These are phyloP conservation scores for Fimicolochytrium jonesii DNA, from an alignment of 192 early-diverging fungal genomes.

Conservation along the genomic window DNA sequence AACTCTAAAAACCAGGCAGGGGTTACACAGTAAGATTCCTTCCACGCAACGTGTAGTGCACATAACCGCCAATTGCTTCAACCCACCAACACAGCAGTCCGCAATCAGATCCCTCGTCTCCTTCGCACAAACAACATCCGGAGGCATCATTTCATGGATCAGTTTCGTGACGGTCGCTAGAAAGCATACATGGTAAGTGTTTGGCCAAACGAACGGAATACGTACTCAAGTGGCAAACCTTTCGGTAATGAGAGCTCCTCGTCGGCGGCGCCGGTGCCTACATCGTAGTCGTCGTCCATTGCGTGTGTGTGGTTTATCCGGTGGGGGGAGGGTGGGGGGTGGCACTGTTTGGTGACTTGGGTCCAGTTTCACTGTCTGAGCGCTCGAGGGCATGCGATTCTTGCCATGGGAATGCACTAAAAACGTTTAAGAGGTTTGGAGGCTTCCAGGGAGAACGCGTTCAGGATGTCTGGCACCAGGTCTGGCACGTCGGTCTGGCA, in stretches of 20 bases:
- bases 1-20: slow-evolving; percentile 61
- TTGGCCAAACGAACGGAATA: neutral
- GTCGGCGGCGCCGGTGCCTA: slow-evolving; percentile 38
- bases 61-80: neutral
- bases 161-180: slow-evolving; percentile 89
- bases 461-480: too few species aligned
- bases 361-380: too few species aligned
- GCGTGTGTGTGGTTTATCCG: too few species aligned
- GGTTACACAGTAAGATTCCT: neutral
- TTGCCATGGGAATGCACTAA: too few species aligned
- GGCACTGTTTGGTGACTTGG: too few species aligned
- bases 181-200: neutral
- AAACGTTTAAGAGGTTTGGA: too few species aligned
- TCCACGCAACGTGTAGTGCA: neutral
- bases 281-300: slow-evolving; percentile 36
- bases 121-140: slow-evolving; percentile 87
- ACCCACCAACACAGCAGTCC: slow-evolving; percentile 90
- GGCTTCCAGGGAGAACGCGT: too few species aligned
- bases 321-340: too few species aligned
- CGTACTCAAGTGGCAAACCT: slow-evolving; percentile 34
- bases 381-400: too few species aligned
- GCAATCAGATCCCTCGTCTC: slow-evolving; percentile 91
- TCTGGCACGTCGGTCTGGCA: too few species aligned
- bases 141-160: slow-evolving; percentile 93
- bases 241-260: slow-evolving; percentile 91